Evolutionary conservation across 345 rosid genomes (phyloP).

Genomic region (Leavenworthia alabamica): DNA sequence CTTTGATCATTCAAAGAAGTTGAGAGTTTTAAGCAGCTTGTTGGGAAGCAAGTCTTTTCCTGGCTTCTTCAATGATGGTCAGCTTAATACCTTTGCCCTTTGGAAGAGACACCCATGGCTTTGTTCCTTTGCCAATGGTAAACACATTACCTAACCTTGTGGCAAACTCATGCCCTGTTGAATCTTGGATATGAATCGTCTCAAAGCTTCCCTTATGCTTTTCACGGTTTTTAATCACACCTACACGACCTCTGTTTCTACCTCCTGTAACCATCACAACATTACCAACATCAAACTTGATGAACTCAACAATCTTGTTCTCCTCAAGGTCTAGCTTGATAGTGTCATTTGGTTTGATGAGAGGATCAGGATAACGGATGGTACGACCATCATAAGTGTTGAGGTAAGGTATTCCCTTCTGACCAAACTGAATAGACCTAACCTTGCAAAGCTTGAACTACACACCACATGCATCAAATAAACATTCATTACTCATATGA

Average conservation of each 20-base stretch:
- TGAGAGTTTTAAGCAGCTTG: constrained; percentile 28
- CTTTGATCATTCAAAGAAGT: not conserved
- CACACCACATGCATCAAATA: not conserved
- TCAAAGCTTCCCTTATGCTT: constrained; percentile 89
- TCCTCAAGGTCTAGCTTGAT: constrained; percentile 73
- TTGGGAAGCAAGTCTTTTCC: constrained; percentile 66
- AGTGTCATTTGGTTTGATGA: constrained; percentile 82
- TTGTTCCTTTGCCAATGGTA: constrained; percentile 70
- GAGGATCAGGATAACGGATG: constrained; percentile 82
- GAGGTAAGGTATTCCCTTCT: constrained; percentile 75
- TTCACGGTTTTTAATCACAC: constrained; percentile 72
- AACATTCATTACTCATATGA: not conserved
- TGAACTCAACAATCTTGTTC: constrained; percentile 68
- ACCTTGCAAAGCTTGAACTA: constrained; percentile 94
- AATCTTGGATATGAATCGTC: constrained; percentile 70
- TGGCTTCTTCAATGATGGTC: constrained; percentile 76
- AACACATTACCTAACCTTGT: constrained; percentile 76
- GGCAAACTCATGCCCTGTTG: constrained; percentile 75
- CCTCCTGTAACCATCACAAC: constrained; percentile 95
- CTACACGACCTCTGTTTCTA: constrained; percentile 84
- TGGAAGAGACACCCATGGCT: constrained; percentile 87
- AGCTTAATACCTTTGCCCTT: constrained; percentile 88
- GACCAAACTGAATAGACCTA: constrained; percentile 57
- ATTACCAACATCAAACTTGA: constrained; percentile 81
- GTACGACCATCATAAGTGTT: constrained; percentile 88